Evolutionary conservation across 1,139 yeast genomes (phyloP).

Genomic region (Debaryomyces psychrophilus): DNA sequence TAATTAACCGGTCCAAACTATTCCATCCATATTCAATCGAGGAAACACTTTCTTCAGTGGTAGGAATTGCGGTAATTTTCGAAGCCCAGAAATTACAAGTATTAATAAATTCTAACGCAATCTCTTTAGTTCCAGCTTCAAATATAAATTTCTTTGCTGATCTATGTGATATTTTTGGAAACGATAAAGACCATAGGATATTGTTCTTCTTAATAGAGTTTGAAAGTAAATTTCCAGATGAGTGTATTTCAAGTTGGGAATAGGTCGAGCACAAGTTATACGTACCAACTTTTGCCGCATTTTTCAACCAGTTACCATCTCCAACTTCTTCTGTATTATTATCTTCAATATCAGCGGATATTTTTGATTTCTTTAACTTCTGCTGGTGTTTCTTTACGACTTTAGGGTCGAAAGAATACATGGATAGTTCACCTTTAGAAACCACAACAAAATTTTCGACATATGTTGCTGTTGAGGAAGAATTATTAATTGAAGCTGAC

Average conservation of each 20-base stretch:
- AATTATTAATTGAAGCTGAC: conserved; percentile 6
- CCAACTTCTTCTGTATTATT: conserved; percentile 42
- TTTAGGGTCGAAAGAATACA: conserved; percentile 56
- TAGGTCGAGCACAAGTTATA: conserved; percentile 54
- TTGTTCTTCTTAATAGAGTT: conserved; percentile 13
- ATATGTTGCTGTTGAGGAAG: conserved; percentile 33
- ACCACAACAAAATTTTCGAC: conserved; percentile 57
- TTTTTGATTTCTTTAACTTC: conserved; percentile 31
- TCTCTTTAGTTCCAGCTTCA: conserved; percentile 66
- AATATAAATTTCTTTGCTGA: conserved; percentile 45
- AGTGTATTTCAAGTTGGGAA: conserved; percentile 43
- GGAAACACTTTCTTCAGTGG: conserved; percentile 59
- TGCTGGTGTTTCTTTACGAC: conserved; percentile 45
- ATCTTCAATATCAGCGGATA: conserved; percentile 17
- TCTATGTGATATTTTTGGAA: conserved; percentile 41
- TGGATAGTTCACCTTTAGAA: conserved; percentile 57
- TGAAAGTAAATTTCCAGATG: conserved; percentile 12
- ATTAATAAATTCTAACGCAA: conserved; percentile 72
- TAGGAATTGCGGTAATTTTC: conserved; percentile 79
- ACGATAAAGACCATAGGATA: conserved; percentile 39
- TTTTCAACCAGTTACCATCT: conserved; percentile 69
- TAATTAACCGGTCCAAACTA: conserved; percentile 42
- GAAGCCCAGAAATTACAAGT: conserved; percentile 93
- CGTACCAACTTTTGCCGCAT: conserved; percentile 52
- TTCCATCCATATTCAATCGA: conserved; percentile 87